Evolutionary conservation across 2,329 filamentous ascomycete species (phyloP).

Genomic region (Paraphoma chrysanthemicola): DNA sequence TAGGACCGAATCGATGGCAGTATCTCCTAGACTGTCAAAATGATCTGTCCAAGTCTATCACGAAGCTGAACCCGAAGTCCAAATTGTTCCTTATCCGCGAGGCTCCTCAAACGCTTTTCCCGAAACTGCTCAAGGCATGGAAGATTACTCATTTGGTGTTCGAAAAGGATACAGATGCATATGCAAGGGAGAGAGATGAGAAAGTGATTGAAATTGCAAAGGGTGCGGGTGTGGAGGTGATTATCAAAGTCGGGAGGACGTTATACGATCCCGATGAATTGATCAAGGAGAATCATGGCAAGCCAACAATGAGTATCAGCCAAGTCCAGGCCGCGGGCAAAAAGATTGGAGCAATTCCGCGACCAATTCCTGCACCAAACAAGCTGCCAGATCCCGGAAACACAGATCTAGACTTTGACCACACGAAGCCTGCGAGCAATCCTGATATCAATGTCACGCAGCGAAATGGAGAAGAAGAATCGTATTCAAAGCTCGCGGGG

Average conservation of each 20-base stretch:
- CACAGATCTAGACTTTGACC: conserved; percentile 66
- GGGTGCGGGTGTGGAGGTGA: conserved; percentile 70
- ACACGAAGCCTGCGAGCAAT: conserved; percentile 57
- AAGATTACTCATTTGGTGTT: conserved; percentile 78
- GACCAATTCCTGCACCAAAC: conserved; percentile 66
- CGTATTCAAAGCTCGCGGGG: conserved; percentile 69
- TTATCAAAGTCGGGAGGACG: conserved; percentile 70
- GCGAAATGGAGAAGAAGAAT: conserved; percentile 62
- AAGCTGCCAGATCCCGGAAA: conserved; percentile 70
- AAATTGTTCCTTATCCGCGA: conserved; percentile 76
- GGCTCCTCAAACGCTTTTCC: conserved; percentile 73
- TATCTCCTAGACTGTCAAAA: conserved; percentile 75
- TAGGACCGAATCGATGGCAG: conserved; percentile 76
- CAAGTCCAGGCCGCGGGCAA: conserved; percentile 68
- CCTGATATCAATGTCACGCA: conserved; percentile 68
- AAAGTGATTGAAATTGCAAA: conserved; percentile 65
- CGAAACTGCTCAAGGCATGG: conserved; percentile 77
- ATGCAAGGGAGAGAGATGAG: conserved; percentile 70
- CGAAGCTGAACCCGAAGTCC: conserved; percentile 72
- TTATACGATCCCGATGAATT: conserved; percentile 77
- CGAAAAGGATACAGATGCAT: conserved; percentile 79
- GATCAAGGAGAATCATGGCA: conserved; percentile 68
- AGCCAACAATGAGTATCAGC: conserved; percentile 76
- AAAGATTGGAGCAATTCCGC: conserved; percentile 67
- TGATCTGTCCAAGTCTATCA: conserved; percentile 72